Percentiles rank a stretch among this genome's conserved stretches.
phyloP scores from a whole-genome alignment of 2,329 filamentous ascomycete species.

The Calonectria pauciramosa region DNA sequence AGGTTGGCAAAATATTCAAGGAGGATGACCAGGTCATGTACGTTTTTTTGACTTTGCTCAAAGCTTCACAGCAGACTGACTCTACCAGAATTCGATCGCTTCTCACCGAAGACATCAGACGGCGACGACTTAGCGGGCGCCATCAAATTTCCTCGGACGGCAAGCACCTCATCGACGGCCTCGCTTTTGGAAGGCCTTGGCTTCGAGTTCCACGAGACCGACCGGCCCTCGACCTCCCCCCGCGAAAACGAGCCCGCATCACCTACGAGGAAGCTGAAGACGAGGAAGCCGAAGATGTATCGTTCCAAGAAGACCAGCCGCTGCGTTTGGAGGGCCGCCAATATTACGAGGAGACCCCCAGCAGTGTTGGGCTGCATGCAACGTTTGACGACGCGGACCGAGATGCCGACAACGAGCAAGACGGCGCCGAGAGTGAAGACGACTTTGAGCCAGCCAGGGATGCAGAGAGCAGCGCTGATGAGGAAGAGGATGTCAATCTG shows the following conservation, averaged over 20 bases:
- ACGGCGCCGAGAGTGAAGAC: conserved; percentile 38
- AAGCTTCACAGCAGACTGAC: conserved; percentile 23
- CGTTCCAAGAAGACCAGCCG: conserved; percentile 45
- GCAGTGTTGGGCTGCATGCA: conserved; percentile 36
- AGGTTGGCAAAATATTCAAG: conserved; percentile 77
- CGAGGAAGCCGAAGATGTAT: conserved; percentile 55
- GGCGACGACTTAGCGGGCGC: conserved; percentile 80
- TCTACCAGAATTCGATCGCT: conserved; percentile 80
- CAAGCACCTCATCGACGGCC: conserved; percentile 85
- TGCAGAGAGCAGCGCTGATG: conserved; percentile 29
- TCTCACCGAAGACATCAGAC: conserved; percentile 79
- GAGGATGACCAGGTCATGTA: conserved; percentile 89
- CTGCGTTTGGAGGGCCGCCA: conserved; percentile 52
- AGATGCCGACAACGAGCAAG: conserved; percentile 29
- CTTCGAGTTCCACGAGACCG: conserved; percentile 71
- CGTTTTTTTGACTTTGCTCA: conserved; percentile 48
- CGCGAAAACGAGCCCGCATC: conserved; percentile 76
- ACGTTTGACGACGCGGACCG: conserved; percentile 40
- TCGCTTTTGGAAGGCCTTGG: conserved; percentile 84
- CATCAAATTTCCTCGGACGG: conserved; percentile 86
- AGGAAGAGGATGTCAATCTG: conserved; percentile 33
- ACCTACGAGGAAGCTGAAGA: conserved; percentile 53
- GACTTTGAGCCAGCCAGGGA: conserved; percentile 45
- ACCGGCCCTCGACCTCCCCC: conserved; percentile 78
- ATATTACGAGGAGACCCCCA: conserved; percentile 26